Conservation (phyloP, 257 asterid genomes). For the Paraleonurus japonicus region DNA sequence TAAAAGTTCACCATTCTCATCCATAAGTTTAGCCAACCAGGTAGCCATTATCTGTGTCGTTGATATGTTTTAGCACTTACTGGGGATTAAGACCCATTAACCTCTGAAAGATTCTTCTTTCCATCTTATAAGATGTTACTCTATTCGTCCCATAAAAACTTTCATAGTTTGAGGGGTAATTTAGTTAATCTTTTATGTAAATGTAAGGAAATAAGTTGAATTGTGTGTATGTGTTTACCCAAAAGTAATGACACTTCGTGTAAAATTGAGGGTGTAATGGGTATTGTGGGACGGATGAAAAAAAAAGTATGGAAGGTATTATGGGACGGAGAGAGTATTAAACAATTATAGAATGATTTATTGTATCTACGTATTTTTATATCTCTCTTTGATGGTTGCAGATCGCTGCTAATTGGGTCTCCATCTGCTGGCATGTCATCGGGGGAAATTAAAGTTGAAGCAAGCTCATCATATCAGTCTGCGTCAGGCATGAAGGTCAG, state of each 20-base stretch:
- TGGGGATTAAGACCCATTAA: background rate
- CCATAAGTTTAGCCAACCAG: background rate
- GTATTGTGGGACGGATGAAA: too few relatives aligned
- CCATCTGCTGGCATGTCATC: slow-evolving; percentile 45
- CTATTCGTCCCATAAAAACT: too few relatives aligned
- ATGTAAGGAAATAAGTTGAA: too few relatives aligned
- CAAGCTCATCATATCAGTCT: slow-evolving; percentile 39
- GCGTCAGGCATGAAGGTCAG: slow-evolving; percentile 62
- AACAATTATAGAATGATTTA: background rate
- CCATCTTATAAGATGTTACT: too few relatives aligned
- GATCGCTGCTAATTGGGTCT: slow-evolving; percentile 58
- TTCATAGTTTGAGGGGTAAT: too few relatives aligned
- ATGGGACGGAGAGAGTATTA: too few relatives aligned
- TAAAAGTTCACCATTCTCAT: background rate
- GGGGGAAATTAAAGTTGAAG: slow-evolving; percentile 46
- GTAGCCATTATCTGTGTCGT: background rate
- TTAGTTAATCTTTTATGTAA: too few relatives aligned
- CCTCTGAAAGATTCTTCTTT: background rate
- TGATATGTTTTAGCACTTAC: background rate
- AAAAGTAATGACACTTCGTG: too few relatives aligned
- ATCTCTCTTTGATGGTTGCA: slow-evolving; percentile 31
- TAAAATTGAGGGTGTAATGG: too few relatives aligned
- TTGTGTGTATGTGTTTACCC: too few relatives aligned
- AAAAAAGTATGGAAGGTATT: too few relatives aligned
- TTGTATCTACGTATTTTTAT: background rate